phyloP scores from a whole-genome alignment of 257 asterid species.

The Solanum ossicruentum region DNA sequence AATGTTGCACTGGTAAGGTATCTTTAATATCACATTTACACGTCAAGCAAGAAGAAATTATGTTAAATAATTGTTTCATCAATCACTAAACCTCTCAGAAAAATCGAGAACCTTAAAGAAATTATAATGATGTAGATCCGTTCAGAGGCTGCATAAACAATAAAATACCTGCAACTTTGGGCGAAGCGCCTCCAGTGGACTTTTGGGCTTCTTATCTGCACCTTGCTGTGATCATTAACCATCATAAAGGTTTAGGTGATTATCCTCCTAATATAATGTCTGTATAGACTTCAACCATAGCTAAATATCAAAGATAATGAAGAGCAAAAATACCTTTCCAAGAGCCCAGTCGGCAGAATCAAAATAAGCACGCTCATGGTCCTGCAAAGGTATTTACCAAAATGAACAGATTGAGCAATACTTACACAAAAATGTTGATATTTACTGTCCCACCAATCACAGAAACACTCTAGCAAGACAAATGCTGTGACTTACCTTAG shows the following conservation, averaged over 20 bases:
- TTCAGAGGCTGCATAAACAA: neutral
- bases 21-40: neutral
- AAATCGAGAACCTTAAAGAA: neutral
- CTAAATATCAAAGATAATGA: neutral
- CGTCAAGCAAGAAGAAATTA: neutral
- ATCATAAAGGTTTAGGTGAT: neutral
- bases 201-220: conserved; percentile 81
- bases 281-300: neutral
- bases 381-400: conserved; percentile 24
- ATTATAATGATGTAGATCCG: neutral
- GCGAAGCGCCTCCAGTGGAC: conserved; percentile 98
- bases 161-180: conserved; percentile 84
- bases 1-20: neutral
- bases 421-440: neutral
- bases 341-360: conserved; percentile 99
- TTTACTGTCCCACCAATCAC: neutral
- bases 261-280: neutral
- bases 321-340: conserved; percentile 59
- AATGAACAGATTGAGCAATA: neutral
- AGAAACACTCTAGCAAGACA: neutral
- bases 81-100: neutral
- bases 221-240: conserved; percentile 65
- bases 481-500: conserved; percentile 40
- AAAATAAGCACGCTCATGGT: conserved; percentile 97
- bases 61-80: neutral